Conservation (phyloP, 2,329 filamentous ascomycete genomes). For the Penicillium sp. region DNA sequence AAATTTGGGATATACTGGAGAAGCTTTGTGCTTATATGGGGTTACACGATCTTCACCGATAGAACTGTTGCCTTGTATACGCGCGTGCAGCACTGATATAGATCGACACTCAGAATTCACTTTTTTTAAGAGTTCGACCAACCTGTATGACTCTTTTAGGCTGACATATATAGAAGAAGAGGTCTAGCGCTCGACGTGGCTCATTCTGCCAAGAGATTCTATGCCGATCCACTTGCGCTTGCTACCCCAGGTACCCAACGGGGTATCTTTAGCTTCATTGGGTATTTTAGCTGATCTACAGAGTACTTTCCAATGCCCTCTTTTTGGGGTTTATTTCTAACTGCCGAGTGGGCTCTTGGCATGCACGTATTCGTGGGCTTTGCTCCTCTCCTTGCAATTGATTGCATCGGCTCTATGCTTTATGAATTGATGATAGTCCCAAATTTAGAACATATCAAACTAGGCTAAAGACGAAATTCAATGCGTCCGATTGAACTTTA, state of each 20-base stretch:
- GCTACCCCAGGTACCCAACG: not conserved
- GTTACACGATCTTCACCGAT: not conserved
- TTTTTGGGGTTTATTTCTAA: not conserved
- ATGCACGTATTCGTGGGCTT: not conserved
- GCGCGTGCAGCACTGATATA: not conserved
- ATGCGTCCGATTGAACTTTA: not conserved
- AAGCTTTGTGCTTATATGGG: not conserved
- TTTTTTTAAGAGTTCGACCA: not conserved
- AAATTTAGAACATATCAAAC: not conserved
- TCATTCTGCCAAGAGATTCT: not conserved
- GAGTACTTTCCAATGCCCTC: not conserved
- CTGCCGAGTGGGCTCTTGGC: not conserved
- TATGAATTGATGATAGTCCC: not conserved
- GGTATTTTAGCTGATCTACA: not conserved
- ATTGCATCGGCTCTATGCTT: not conserved
- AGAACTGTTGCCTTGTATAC: not conserved
- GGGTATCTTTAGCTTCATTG: not conserved
- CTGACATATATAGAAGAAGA: not conserved
- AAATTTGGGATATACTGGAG: not conserved
- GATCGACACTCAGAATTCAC: not conserved
- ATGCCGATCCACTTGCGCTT: not conserved
- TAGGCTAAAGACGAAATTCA: not conserved
- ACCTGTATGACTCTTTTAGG: not conserved
- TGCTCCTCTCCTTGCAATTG: not conserved
- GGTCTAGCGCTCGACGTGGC: slow-evolving; percentile 2